Base-by-base conservation (phyloP, 1,284 basidiomycete species). In the Exobasidium rhododendri region DNA sequence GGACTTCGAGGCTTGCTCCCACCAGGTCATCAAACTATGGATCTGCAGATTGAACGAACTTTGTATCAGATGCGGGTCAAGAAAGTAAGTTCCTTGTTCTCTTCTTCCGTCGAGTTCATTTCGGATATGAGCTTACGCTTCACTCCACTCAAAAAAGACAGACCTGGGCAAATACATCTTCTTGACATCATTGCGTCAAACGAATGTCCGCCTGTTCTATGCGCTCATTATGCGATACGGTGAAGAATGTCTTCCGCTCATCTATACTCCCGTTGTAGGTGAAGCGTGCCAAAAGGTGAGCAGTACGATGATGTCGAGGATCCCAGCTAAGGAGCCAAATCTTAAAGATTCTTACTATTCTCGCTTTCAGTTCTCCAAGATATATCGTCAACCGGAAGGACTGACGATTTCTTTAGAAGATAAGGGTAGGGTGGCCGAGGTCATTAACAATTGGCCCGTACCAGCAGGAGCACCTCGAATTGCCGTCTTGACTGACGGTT, bases 241-340 rank as follows among this genome's bases (percentile, higher is more conserved):
- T 85, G 79, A 86, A 17, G 52, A 55, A 17, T 55, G 52, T 56
- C 58, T 71, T 20, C 90, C 24, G 88, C 92, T 47, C 83, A 94
- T 67, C 66, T 96, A 96, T 81, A 96, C 94, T 0, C 93, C 93
- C 0, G 88, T 87, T 45, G 92, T 97, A 49, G 94, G 93, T 45
- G 90, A 93, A 75, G 92, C 91, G 1, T 94, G 91, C 81, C 81
- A 91, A 68, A 88, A 91, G 74, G 91, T 87, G 82, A 43, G 51
- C 30, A 4, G n/a, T n/a, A 58, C 49, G 5, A 40, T 49, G 26
- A n/a, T 22, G 7, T 44, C 6, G 29, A 56, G 14, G 30, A 40
- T n/a, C n/a, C n/a, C n/a, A n/a, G n/a, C n/a, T n/a, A n/a, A n/a
- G n/a, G n/a, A n/a, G n/a, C n/a, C n/a, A n/a, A n/a, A n/a, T n/a